These are phyloP conservation scores for Globisporangium middletonii DNA, from an alignment of 352 stramenopile species.

Conservation along the genomic window DNA sequence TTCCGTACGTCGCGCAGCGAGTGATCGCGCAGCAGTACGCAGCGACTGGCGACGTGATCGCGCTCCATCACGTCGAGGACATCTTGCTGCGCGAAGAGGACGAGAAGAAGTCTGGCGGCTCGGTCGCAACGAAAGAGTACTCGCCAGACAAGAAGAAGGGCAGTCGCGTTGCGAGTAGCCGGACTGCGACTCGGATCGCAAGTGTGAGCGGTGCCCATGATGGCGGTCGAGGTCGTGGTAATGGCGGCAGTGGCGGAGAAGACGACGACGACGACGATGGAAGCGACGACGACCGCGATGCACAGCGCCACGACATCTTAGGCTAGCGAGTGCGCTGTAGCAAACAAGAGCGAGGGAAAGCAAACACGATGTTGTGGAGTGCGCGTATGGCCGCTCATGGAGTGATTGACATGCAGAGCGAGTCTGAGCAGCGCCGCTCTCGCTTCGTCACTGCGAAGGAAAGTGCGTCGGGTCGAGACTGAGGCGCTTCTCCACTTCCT, in stretches of 20 bases:
- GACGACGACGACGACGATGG: slow-evolving; percentile 22
- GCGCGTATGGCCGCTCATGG: too few species aligned
- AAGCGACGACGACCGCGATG: slow-evolving; percentile 11
- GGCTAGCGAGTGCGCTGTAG: slow-evolving; percentile 10
- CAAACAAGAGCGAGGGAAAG: neutral
- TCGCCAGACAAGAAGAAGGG: slow-evolving; percentile 3
- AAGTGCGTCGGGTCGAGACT: slow-evolving; percentile 24
- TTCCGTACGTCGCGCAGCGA: slow-evolving; percentile 33
- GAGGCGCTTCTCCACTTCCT: slow-evolving; percentile 56
- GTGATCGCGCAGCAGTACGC: slow-evolving; percentile 42
- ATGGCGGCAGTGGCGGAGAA: slow-evolving; percentile 4
- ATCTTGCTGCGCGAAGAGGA: slow-evolving; percentile 41
- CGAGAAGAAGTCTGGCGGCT: slow-evolving; percentile 17
- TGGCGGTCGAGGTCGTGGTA: neutral
- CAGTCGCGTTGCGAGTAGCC: slow-evolving; percentile 6
- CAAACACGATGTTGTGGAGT: too few species aligned
- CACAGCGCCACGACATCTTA: slow-evolving; percentile 27
- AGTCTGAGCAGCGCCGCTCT: neutral
- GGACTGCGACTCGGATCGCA: neutral
- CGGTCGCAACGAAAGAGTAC: slow-evolving; percentile 1
- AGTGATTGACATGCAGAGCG: neutral
- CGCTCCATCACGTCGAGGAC: slow-evolving; percentile 36
- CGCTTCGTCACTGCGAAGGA: neutral
- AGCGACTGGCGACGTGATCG: slow-evolving; percentile 29
- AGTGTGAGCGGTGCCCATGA: neutral